A percentile compares a stretch with the other conserved stretches of the same genome.
Evolutionary conservation across 495 filamentous ascomycete species (phyloP).

Genomic region (Talaromyces trachyspermus): DNA sequence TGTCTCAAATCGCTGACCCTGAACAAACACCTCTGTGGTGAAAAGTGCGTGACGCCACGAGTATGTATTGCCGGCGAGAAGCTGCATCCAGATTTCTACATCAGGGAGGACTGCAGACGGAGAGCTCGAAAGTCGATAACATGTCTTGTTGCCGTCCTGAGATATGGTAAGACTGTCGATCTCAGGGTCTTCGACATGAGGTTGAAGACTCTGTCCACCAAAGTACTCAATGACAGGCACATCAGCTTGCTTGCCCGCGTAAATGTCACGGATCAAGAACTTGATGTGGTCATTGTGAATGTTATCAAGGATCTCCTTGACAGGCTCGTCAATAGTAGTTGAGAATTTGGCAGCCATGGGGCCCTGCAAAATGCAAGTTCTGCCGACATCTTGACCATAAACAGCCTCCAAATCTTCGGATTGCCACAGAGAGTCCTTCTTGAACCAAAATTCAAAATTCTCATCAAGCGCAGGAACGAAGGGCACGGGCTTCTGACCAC

Average conservation of each 20-base stretch:
- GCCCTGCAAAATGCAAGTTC: constrained; percentile 35
- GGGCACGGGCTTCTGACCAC: constrained; percentile 28
- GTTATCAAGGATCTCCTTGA: constrained; percentile 22
- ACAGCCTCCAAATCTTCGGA: constrained; percentile 35
- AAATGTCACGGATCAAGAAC: constrained; percentile 69
- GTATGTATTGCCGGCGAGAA: constrained; percentile 75
- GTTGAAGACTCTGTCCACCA: constrained; percentile 64
- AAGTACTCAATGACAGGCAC: constrained; percentile 93
- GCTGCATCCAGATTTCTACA: constrained; percentile 71
- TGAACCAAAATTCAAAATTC: constrained; percentile 37
- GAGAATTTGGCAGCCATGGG: constrained; percentile 31
- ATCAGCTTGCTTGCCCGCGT: constrained; percentile 58
- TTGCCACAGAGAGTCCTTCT: constrained; percentile 40
- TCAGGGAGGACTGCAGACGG: constrained; percentile 67
- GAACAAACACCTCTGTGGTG: constrained; percentile 86
- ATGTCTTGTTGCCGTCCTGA: constrained; percentile 64
- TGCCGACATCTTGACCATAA: constrained; percentile 25
- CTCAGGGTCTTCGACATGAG: constrained; percentile 48
- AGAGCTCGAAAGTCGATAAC: constrained; percentile 69
- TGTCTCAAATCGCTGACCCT: constrained; percentile 92
- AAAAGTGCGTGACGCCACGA: constrained; percentile 98
- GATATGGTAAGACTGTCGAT: constrained; percentile 76
- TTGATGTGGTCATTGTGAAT: constrained; percentile 77
- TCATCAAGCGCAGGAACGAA: constrained; percentile 33
- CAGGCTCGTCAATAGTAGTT: constrained; percentile 18